A percentile compares a stretch with the other conserved stretches of the same genome.
phyloP scores from a whole-genome alignment of 2,329 filamentous ascomycete species.

The Trichoderma sp. region DNA sequence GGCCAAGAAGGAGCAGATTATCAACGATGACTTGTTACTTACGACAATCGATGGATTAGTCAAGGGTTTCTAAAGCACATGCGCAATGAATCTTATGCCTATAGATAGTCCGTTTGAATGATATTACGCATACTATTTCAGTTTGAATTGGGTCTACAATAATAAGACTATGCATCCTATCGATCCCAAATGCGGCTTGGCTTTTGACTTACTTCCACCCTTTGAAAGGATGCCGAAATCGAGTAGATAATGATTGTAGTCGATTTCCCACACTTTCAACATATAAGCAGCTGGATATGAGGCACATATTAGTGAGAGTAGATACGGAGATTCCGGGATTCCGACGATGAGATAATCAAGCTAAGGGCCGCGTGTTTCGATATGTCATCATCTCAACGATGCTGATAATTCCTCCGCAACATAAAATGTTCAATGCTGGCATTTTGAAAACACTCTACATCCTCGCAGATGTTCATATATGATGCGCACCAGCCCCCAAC shows the following conservation, averaged over 20 bases:
- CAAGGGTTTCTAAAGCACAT: neutral
- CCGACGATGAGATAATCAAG: neutral
- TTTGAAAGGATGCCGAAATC: no score
- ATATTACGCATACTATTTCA: neutral
- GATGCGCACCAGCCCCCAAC: neutral
- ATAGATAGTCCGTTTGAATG: no score
- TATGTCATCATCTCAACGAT: neutral
- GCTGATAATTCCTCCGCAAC: neutral
- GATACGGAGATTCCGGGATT: neutral
- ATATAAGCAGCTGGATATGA: neutral
- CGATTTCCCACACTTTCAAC: accelerated
- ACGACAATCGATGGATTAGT: neutral
- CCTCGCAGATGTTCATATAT: no score
- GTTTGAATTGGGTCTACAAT: neutral
- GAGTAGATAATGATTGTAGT: no score
- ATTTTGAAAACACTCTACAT: no score
- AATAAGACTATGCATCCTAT: neutral
- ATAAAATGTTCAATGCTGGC: neutral
- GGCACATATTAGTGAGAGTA: neutral
- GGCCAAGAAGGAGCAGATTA: neutral
- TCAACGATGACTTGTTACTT: neutral
- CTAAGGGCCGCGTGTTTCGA: neutral
- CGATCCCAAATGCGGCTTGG: neutral
- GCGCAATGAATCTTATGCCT: no score
- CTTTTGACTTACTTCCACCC: no score